These are phyloP conservation scores for Pythium sp. DNA, from an alignment of 352 stramenopile genomes.

Conservation along the genomic window DNA sequence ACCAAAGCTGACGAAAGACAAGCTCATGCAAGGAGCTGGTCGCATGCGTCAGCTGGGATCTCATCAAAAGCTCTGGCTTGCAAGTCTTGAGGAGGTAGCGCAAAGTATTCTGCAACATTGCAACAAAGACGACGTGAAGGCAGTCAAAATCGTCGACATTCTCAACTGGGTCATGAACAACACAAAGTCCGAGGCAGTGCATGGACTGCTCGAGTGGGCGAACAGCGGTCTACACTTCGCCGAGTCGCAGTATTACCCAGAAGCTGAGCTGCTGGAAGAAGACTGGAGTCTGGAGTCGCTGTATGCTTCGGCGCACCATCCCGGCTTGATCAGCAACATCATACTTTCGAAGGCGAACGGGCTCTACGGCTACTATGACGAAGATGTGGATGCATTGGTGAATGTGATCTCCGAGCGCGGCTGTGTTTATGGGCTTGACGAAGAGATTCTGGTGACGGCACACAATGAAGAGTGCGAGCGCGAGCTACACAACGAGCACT, in stretches of 20 bases:
- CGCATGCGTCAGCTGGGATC: conserved; percentile 79
- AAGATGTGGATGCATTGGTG: conserved; percentile 11
- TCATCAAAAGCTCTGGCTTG: conserved; percentile 66
- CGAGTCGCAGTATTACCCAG: conserved; percentile 24
- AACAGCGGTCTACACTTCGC: conserved; percentile 69
- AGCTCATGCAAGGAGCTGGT: conserved; percentile 91
- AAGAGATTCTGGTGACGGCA: conserved; percentile 34
- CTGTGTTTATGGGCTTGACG: conserved; percentile 30
- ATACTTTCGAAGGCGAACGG: conserved; percentile 21
- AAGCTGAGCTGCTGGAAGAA: conserved; percentile 40
- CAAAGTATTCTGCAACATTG: conserved; percentile 34
- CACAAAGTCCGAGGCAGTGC: conserved; percentile 58
- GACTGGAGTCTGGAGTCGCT: conserved; percentile 44
- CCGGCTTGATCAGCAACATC: conserved; percentile 33
- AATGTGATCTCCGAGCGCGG: conserved; percentile 20
- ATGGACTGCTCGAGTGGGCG: conserved; percentile 76
- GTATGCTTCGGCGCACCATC: conserved; percentile 28
- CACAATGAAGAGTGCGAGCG: conserved; percentile 56
- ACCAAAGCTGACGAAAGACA: conserved; percentile 88
- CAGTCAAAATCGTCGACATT: conserved; percentile 37
- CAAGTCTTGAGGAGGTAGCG: conserved; percentile 65
- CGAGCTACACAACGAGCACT: conserved; percentile 55
- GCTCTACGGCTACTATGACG: conserved; percentile 3
- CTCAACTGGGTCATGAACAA: conserved; percentile 88
- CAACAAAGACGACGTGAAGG: neutral